Conservation (phyloP, 495 filamentous ascomycete species). For the Neurospora sp. region DNA sequence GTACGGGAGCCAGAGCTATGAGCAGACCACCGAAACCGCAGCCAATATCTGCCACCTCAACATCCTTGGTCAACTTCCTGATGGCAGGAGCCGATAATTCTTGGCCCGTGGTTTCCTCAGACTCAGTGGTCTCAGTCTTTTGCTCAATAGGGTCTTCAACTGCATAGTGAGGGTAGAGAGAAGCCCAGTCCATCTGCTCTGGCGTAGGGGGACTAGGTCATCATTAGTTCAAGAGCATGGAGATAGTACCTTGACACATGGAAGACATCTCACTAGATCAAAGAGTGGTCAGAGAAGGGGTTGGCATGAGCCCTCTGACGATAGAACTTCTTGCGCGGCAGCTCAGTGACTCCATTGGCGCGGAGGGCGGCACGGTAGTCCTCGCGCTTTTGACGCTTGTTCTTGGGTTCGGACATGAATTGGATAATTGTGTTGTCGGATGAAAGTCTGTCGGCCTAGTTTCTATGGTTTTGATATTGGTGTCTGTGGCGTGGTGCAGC, state of each 20-base stretch:
- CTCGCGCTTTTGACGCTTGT: conserved; percentile 65
- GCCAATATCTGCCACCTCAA: conserved; percentile 95
- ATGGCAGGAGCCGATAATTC: conserved; percentile 5
- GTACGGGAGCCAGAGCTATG: conserved; percentile 67
- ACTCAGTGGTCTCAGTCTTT: conserved; percentile 2
- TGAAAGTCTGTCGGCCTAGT: neutral
- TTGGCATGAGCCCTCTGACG: conserved; percentile 95
- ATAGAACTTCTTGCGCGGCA: conserved; percentile 92
- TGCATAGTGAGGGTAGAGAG: conserved; percentile 67
- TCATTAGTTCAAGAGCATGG: neutral
- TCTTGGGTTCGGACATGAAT: conserved; percentile 43
- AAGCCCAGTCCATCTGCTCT: conserved; percentile 81
- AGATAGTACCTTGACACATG: neutral
- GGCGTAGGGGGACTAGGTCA: conserved; percentile 63
- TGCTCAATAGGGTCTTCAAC: conserved; percentile 9
- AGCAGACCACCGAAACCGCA: conserved; percentile 92
- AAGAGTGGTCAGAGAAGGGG: conserved; percentile 85
- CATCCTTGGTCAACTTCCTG: conserved; percentile 47
- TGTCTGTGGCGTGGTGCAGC: neutral
- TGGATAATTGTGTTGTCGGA: neutral
- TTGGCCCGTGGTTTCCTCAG: conserved; percentile 6
- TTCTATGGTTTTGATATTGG: neutral
- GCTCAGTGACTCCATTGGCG: conserved; percentile 19
- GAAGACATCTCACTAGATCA: conserved; percentile 59
- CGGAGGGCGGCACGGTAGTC: conserved; percentile 47